Evolutionary conservation across 148 eudicot genomes (phyloP), one percentile per base, ranked within the genome.

Genomic region (Chenopodium suecicum): DNA sequence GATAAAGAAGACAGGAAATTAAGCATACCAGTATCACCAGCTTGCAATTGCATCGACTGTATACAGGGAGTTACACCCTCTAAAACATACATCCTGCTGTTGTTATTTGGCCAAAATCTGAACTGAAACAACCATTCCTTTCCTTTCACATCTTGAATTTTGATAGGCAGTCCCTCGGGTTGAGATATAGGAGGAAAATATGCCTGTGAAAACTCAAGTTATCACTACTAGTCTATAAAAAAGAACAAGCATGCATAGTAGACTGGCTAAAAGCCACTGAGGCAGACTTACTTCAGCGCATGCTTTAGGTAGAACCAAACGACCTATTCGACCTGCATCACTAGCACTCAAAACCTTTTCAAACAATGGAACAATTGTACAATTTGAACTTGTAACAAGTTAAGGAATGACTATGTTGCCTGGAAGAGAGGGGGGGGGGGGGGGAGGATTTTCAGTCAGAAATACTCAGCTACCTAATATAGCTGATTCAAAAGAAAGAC

Each of bases 61-160:
- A 96, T 94, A 88, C 98, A 96, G 60, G 99, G 98, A 64, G 99
- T 94, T 78, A 96, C 99, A 77, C 99, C 99, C 91, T 96, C 99
- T 82, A 96, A 84, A 76, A 96, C 99, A 76, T 96, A 96, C 99
- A 96, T 96, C 82, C 99, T 88, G 89, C 99, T 96, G 84, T 96
- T 96, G 82, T 96, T 96, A 78, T 96, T 96, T 32, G 99, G 99
- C 99, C 99, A 96, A 89, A 94, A 96, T 72, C 99, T 90, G 86
- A 94, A 96, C 90, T 96, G 99, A 80, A 96, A 96, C 63, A 89
- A 82, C 99, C 99, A 96, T 80, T 96, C 99, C 86, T 90, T 96
- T 34, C 99, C 99, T 90, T 96, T 92, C 47, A 94, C 90, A 78
- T 96, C 99, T 85, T 94, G 98, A 85, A 96, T 96, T 85, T 91